These are phyloP conservation scores for Pueraria montana DNA, from an alignment of 306 rosid species.

Conservation along the genomic window DNA sequence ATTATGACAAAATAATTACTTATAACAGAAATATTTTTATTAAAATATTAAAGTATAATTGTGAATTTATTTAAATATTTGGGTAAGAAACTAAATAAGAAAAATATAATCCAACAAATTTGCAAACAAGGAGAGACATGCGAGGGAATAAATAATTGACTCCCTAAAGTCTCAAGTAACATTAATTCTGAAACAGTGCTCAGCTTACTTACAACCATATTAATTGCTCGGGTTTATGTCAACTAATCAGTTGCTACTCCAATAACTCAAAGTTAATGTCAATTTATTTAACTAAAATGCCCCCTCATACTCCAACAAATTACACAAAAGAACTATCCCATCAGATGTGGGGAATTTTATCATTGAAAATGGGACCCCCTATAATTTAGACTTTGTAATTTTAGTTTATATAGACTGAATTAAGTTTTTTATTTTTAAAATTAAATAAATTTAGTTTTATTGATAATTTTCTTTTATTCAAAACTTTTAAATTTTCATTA, in stretches of 20 bases:
- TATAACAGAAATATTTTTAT: not conserved
- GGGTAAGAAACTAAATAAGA: not conserved
- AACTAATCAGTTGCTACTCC: conserved; percentile 40
- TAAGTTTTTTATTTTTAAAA: not conserved
- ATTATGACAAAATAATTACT: not conserved
- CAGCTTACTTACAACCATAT: conserved; percentile 14
- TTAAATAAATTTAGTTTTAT: not conserved
- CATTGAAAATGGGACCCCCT: conserved; percentile 39
- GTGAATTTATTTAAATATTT: not conserved
- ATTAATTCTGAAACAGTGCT: conserved; percentile 32
- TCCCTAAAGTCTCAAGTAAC: conserved; percentile 19
- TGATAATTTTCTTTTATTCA: not conserved
- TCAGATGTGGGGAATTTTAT: conserved; percentile 4
- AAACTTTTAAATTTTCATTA: not conserved
- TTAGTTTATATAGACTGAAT: not conserved
- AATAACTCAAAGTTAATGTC: conserved; percentile 18
- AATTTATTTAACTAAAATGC: conserved; percentile 37
- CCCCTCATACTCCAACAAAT: not conserved
- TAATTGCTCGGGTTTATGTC: conserved; percentile 18
- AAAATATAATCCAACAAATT: not conserved
- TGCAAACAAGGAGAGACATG: not conserved
- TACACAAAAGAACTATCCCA: not conserved
- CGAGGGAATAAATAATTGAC: conserved; percentile 15
- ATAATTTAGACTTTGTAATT: not conserved
- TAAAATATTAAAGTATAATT: not conserved